phyloP scores from a whole-genome alignment of 164 flowering plant genomes.

The Berberis vulgaris region DNA sequence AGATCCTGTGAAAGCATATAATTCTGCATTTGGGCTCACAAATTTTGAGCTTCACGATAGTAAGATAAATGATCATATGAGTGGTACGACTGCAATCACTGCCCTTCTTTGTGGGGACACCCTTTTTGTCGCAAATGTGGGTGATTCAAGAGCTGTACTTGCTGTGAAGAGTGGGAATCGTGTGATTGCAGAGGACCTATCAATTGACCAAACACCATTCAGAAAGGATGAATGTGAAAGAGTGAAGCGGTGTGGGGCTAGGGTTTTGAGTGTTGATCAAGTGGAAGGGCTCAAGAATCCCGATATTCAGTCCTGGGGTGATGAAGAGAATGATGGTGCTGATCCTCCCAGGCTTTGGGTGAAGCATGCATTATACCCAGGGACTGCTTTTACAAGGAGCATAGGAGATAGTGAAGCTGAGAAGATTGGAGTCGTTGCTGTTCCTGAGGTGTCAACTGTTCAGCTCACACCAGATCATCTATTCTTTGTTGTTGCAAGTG shows the following conservation, averaged over 20 bases:
- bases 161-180: constrained; percentile 52
- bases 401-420: constrained; percentile 81
- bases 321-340: constrained; percentile 68
- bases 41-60: constrained; percentile 64
- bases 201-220: constrained; percentile 89
- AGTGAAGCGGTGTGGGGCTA: constrained; percentile 85
- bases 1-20: constrained; percentile 73
- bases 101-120: constrained; percentile 69
- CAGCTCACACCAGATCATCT: constrained; percentile 57
- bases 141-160: constrained; percentile 92
- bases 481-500: constrained; percentile 92
- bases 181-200: constrained; percentile 59
- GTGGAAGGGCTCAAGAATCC: constrained; percentile 88
- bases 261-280: constrained; percentile 86
- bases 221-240: constrained; percentile 81
- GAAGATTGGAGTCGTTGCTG: constrained; percentile 86
- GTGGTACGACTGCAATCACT: constrained; percentile 95
- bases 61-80: constrained; percentile 85
- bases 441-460: constrained; percentile 62
- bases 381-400: constrained; percentile 94
- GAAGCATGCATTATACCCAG: constrained; percentile 79
- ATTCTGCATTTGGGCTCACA: constrained; percentile 44
- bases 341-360: constrained; percentile 99
- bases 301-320: constrained; percentile 73
- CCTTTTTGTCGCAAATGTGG: constrained; percentile 82